phyloP scores from a whole-genome alignment of 2,329 filamentous ascomycete genomes.

The Diatrype stigma region DNA sequence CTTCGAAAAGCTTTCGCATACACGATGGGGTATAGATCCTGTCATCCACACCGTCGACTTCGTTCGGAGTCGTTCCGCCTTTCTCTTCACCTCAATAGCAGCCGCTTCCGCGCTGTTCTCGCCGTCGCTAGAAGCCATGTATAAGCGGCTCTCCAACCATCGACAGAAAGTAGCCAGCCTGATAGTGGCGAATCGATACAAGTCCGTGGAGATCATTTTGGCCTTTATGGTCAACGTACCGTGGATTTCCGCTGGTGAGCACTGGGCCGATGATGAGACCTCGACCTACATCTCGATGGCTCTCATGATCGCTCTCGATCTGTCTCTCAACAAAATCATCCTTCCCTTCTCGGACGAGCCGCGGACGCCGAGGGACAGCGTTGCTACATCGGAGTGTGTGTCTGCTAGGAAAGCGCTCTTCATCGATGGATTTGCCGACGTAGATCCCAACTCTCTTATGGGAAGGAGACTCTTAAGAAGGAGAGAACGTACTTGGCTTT shows the following conservation, averaged over 20 bases:
- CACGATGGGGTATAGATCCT: conserved; percentile 69
- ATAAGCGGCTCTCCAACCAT: conserved; percentile 62
- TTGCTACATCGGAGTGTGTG: conserved; percentile 66
- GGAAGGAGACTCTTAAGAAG: conserved; percentile 59
- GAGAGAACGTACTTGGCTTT: conserved; percentile 66
- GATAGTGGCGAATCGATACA: conserved; percentile 57
- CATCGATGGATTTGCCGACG: conserved; percentile 63
- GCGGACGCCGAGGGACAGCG: conserved; percentile 37
- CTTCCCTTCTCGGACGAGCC: conserved; percentile 49
- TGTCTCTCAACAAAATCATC: conserved; percentile 67
- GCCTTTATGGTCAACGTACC: conserved; percentile 74
- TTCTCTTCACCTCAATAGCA: conserved; percentile 68
- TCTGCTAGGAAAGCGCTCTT: conserved; percentile 60
- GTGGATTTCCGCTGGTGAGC: conserved; percentile 66
- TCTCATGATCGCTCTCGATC: conserved; percentile 63
- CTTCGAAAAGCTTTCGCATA: conserved; percentile 66
- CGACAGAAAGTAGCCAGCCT: conserved; percentile 58
- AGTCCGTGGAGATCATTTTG: conserved; percentile 69
- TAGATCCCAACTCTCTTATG: conserved; percentile 56
- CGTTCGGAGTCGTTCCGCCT: conserved; percentile 63
- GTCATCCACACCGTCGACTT: conserved; percentile 61
- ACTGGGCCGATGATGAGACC: conserved; percentile 69
- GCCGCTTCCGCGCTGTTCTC: conserved; percentile 66
- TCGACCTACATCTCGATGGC: conserved; percentile 68
- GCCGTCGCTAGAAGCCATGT: conserved; percentile 58